Evolutionary conservation across 2,329 filamentous ascomycete genomes (phyloP), one percentile per base, ranked within the genome.

Genomic region (Fusarium armeniacum): DNA sequence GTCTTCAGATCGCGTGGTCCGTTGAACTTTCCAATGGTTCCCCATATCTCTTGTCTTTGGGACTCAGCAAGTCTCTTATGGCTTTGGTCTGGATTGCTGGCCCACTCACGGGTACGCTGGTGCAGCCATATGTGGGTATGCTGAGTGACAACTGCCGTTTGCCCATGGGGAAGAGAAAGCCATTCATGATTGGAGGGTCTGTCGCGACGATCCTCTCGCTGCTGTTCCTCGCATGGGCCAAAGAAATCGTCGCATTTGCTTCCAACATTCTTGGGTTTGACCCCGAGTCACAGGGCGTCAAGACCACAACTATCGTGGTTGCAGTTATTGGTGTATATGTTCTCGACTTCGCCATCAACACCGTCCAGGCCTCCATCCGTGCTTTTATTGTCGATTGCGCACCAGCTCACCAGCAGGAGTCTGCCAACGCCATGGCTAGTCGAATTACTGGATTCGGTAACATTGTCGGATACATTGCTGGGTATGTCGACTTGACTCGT

Each of bases 11-110:
- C 72, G 94, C 95, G 30, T 98, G 95, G 95, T 94, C 94, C 2
- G 94, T 97, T 43, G 95, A 98, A 80, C 85, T 97, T 43, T 97
- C 94, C 56, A 95, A 97, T 82, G 94, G 94, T 73, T 97, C 95
- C 55, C 92, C 93, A 8, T 96, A 92, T 76, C 83, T 96, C 41
- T 83, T 95, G 41, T 94, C 92, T 1, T 86, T 96, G 32, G 93
- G 93, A 13, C 85, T 96, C 79, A 93, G 90, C 85, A 94, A 95
- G 82, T 91, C 92, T 38, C 81, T 94, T 44, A 91, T 95, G 84
- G 92, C 93, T 20, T 84, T 94, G 69, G 92, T 95, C 36, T 96
- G 93, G 93, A 93, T 94, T 46, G 92, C 92, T 15, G 92, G 92
- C 1, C 93, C 93, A 20, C 81, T 96, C 64, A 93, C 91, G 2